Conservation (phyloP, 2,329 filamentous ascomycete genomes). For the Colletotrichum acutatum region DNA sequence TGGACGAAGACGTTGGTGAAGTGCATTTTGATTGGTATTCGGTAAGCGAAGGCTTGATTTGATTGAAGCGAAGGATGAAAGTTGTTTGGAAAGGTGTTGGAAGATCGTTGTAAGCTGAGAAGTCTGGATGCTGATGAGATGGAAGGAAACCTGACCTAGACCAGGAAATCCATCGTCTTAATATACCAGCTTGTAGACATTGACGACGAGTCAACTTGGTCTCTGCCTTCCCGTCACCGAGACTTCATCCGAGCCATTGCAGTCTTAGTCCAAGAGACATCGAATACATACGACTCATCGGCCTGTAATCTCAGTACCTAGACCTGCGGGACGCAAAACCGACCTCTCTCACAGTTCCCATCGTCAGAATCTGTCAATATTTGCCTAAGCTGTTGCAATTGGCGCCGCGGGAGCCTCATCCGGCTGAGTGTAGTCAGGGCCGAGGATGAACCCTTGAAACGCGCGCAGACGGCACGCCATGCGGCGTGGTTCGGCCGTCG, state of each 20-base stretch:
- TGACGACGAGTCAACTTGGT: neutral
- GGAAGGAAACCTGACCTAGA: neutral
- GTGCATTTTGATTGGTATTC: slow-evolving; percentile 36
- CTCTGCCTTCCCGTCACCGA: neutral
- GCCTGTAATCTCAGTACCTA: neutral
- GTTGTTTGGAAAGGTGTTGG: neutral
- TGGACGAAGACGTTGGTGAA: slow-evolving; percentile 55
- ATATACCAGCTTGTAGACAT: slow-evolving; percentile 14
- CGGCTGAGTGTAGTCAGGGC: neutral
- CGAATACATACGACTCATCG: slow-evolving; percentile 10
- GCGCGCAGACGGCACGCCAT: slow-evolving; percentile 5
- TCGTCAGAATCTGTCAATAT: neutral
- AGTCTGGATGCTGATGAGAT: slow-evolving; percentile 23
- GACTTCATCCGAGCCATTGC: slow-evolving; percentile 17
- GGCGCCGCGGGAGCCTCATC: neutral
- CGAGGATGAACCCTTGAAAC: slow-evolving; percentile 32
- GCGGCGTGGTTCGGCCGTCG: slow-evolving; percentile 17
- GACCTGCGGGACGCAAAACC: slow-evolving; percentile 15
- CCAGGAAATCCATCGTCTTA: neutral
- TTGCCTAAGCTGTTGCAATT: neutral
- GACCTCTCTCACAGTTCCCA: neutral
- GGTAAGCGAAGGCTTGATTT: neutral
- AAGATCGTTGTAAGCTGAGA: neutral
- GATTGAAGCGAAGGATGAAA: neutral
- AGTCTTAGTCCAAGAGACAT: neutral